These are phyloP conservation scores for Cutaneotrichosporon daszewskae DNA, from an alignment of 1,284 basidiomycete genomes.

Conservation along the genomic window DNA sequence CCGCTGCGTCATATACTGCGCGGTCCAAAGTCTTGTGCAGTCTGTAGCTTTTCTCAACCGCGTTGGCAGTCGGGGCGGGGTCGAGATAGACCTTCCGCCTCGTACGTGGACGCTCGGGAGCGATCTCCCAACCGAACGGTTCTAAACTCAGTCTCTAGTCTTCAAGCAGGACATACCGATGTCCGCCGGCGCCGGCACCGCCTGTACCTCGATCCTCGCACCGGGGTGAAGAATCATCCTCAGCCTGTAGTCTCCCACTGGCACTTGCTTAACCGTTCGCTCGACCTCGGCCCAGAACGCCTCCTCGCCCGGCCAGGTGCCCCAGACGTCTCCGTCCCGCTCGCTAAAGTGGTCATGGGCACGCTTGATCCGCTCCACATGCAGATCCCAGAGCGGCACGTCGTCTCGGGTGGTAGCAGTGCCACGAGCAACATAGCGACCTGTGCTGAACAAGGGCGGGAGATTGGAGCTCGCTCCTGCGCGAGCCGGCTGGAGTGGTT, in stretches of 20 bases:
- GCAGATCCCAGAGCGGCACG: conserved; percentile 29
- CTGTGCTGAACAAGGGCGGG: conserved; percentile 34
- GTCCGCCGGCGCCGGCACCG: conserved; percentile 24
- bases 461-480: neutral
- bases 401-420: conserved; percentile 5
- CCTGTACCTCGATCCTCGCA: conserved; percentile 22
- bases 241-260: conserved; percentile 33
- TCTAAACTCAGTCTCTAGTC: neutral
- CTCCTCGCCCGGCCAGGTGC: conserved; percentile 28
- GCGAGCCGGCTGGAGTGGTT: conserved; percentile 2
- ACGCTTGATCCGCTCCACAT: conserved; percentile 27
- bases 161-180: conserved; percentile 15
- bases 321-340: conserved; percentile 22
- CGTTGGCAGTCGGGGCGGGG: conserved; percentile 6
- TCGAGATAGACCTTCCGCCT: conserved; percentile 32
- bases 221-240: conserved; percentile 25
- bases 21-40: conserved; percentile 37
- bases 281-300: conserved; percentile 21
- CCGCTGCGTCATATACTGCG: conserved; percentile 31
- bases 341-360: conserved; percentile 29
- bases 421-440: conserved; percentile 26
- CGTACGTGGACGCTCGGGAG: no score
- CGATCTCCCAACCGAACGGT: no score
- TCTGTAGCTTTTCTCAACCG: conserved; percentile 10
- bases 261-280: conserved; percentile 10